Percentiles rank a stretch among this genome's conserved stretches.
These are phyloP conservation scores for Posidonia oceanica DNA, from an alignment of 116 monocot genomes.

Conservation along the genomic window DNA sequence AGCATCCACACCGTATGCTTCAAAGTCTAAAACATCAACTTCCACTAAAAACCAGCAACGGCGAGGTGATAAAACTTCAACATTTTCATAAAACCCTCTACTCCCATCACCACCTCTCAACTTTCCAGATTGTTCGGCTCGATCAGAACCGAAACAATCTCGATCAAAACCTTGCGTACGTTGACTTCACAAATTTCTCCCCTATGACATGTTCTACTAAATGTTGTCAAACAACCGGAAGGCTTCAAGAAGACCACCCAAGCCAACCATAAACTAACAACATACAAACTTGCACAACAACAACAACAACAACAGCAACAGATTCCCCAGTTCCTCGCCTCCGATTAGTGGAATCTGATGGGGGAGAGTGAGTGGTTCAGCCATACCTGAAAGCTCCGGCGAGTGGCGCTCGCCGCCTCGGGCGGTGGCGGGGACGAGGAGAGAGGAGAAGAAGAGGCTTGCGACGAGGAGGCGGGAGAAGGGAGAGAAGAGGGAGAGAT, in stretches of 20 bases:
- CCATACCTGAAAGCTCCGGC: background rate
- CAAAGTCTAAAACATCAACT: background rate
- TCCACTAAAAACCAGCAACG: background rate
- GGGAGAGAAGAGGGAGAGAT: too few species aligned
- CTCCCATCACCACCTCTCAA: too few species aligned
- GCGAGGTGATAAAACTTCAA: background rate
- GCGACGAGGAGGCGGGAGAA: slow-evolving; percentile 5
- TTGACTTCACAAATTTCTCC: too few species aligned
- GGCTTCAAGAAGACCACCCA: too few species aligned
- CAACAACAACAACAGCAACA: background rate
- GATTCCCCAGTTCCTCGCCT: background rate
- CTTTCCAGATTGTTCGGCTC: too few species aligned
- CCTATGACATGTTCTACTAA: too few species aligned
- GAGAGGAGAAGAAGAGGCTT: slow-evolving; percentile 5
- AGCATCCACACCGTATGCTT: background rate
- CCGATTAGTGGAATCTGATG: background rate
- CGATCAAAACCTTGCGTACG: too few species aligned
- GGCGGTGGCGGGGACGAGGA: slow-evolving; percentile 9
- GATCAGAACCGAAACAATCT: too few species aligned
- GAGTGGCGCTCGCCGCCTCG: slow-evolving; percentile 20
- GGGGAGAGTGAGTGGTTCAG: background rate
- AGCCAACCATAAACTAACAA: background rate
- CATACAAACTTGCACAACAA: background rate
- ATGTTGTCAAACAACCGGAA: too few species aligned
- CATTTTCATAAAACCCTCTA: too few species aligned